Conservation (phyloP, 306 rosid genomes). For the Vicia faba region DNA sequence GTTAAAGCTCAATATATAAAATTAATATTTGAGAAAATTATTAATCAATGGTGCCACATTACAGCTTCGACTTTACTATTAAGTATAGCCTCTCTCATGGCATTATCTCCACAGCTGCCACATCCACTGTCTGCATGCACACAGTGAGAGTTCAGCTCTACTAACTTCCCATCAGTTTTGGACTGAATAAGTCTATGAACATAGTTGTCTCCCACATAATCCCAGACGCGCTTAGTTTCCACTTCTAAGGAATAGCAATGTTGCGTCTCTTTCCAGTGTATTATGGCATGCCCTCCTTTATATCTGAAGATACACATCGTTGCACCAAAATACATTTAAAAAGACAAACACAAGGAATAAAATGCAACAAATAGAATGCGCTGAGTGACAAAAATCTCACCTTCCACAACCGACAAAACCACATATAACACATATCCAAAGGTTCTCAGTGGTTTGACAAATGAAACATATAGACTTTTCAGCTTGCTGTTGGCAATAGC, state of each 20-base stretch:
- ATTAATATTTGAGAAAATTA: conserved; percentile 5
- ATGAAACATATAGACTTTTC: conserved; percentile 82
- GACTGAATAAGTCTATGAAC: conserved; percentile 93
- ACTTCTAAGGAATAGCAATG: conserved; percentile 95
- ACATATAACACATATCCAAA: conserved; percentile 95
- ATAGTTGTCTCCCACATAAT: conserved; percentile 93
- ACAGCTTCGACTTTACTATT: conserved; percentile 96
- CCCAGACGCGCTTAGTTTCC: conserved; percentile 96
- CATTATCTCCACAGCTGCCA: conserved; percentile 72
- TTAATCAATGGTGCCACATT: conserved; percentile 44
- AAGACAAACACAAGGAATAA: background rate
- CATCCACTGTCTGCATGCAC: conserved; percentile 53
- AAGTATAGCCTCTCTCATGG: conserved; percentile 73
- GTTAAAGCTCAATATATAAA: conserved; percentile 20
- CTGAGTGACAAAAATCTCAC: conserved; percentile 43
- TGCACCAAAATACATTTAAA: conserved; percentile 9
- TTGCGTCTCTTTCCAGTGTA: conserved; percentile 94
- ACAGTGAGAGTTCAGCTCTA: conserved; percentile 83
- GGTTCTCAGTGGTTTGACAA: conserved; percentile 95
- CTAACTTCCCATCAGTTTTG: conserved; percentile 93
- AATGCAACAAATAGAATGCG: background rate
- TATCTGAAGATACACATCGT: conserved; percentile 49
- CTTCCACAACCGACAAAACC: conserved; percentile 98
- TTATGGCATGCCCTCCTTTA: conserved; percentile 87
- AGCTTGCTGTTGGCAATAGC: conserved; percentile 96